Evolutionary conservation across 257 asterid genomes (phyloP), one percentile per base, ranked within the genome.

Genomic region (Capsicum chinense): DNA sequence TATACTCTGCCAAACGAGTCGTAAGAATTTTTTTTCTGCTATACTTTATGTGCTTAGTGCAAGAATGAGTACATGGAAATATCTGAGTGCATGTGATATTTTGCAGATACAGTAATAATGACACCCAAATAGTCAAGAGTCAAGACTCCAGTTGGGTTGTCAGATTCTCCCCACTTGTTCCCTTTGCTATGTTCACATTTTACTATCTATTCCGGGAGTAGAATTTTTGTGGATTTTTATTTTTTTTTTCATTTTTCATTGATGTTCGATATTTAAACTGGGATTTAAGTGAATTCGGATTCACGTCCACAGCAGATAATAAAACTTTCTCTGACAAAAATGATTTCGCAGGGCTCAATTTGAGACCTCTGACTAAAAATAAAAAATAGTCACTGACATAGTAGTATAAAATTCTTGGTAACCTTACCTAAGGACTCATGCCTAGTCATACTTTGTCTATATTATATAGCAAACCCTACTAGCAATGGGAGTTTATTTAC

Each of bases 251-350:
- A 1, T 2, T 44, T 8, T 62, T 1, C 7, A 0, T 5, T 1
- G 1, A 1, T 19, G 0, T 26, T 1, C 2, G 9, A 0, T 2
- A 26, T 0, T 0, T 0, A 1, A 0, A 21, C 12, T 64, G 0
- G 4, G 4, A 26, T 26, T 63, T 3, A 1, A 0, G 5, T 11
- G 5, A 62, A 63, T 0, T 2, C 5, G 0, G 0, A 63, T 26
- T 26, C 33, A 26, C 33, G 1, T 26, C 33, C 33, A 26, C 1
- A 5, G 0, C 26, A 3, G 7, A 0, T 21, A 9, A 7, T 63
- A 21, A 62, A 8, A 44, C 1, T 1, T 11, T 62, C 15, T 10
- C 42, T 21, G 0, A 11, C 9, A 21, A 11, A 21, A 1, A 16
- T 10, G 17, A 11, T 63, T 11, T 2, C 3, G 2, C 12, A 63